A percentile compares a stretch with the other conserved stretches of the same genome.
phyloP scores from a whole-genome alignment of 306 rosid species.

The Echinosophora koreensis region DNA sequence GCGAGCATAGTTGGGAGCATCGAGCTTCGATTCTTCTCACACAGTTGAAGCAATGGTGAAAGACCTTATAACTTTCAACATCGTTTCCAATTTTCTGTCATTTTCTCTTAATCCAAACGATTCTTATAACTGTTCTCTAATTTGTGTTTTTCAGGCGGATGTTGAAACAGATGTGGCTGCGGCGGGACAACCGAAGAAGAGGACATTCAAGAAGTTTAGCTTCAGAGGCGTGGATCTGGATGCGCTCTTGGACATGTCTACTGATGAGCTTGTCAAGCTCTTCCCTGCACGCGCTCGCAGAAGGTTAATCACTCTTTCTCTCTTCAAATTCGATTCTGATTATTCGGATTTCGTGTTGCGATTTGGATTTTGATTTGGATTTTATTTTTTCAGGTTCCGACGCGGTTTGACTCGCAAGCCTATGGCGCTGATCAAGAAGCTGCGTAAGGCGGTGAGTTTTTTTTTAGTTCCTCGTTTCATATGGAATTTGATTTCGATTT shows the following conservation, averaged over 20 bases:
- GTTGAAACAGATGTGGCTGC: conserved; percentile 61
- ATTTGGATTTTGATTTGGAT: neutral
- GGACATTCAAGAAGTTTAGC: conserved; percentile 82
- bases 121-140: neutral
- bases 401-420: conserved; percentile 69
- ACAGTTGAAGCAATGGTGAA: conserved; percentile 38
- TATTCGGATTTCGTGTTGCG: neutral
- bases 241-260: conserved; percentile 75
- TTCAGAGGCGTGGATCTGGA: conserved; percentile 78
- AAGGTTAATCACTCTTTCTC: conserved; percentile 51
- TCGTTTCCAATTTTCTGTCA: neutral
- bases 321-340: neutral
- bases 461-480: neutral
- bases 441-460: conserved; percentile 60
- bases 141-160: conserved; percentile 57
- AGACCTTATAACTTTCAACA: neutral
- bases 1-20: neutral
- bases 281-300: conserved; percentile 73
- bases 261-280: conserved; percentile 82
- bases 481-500: neutral
- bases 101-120: neutral
- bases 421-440: conserved; percentile 68
- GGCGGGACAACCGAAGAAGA: conserved; percentile 75
- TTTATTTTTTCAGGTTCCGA: conserved; percentile 48
- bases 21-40: neutral